A percentile compares a stretch with the other conserved stretches of the same genome.
These are phyloP conservation scores for Canavalia gladiata DNA, from an alignment of 306 rosid genomes.

Conservation along the genomic window DNA sequence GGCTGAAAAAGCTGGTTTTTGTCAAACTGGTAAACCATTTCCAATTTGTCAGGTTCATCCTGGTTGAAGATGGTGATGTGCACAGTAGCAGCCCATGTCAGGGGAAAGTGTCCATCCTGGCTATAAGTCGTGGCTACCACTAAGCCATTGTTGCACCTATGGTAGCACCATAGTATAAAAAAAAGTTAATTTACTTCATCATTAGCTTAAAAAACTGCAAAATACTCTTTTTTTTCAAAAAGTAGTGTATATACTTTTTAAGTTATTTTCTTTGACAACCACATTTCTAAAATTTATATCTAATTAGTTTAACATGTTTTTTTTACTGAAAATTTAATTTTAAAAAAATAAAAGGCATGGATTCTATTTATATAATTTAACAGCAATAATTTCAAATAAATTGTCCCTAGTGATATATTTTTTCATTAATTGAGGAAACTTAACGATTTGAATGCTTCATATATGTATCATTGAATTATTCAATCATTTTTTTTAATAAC, in stretches of 20 bases:
- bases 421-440: constrained; percentile 4
- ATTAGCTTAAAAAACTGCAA: background rate
- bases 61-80: background rate
- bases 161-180: background rate
- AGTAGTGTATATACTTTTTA: background rate
- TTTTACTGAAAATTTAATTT: background rate
- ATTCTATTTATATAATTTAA: constrained; percentile 17
- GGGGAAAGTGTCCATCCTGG: constrained; percentile 1
- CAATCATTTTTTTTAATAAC: background rate
- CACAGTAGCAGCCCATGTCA: background rate
- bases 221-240: background rate
- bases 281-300: background rate
- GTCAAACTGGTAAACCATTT: constrained; percentile 5
- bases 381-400: constrained; percentile 2
- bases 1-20: constrained; percentile 1
- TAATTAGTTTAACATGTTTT: background rate
- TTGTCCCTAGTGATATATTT: background rate
- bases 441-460: background rate
- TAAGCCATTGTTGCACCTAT: constrained; percentile 17
- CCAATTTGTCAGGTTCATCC: constrained; percentile 17
- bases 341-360: background rate
- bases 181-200: background rate
- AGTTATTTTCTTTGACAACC: background rate
- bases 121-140: constrained; percentile 3
- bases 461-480: background rate